A percentile compares a stretch with the other conserved stretches of the same genome.
Evolutionary conservation across 768 basidiomycete species (phyloP).

Genomic region (Lactarius pseudohatsudake): DNA sequence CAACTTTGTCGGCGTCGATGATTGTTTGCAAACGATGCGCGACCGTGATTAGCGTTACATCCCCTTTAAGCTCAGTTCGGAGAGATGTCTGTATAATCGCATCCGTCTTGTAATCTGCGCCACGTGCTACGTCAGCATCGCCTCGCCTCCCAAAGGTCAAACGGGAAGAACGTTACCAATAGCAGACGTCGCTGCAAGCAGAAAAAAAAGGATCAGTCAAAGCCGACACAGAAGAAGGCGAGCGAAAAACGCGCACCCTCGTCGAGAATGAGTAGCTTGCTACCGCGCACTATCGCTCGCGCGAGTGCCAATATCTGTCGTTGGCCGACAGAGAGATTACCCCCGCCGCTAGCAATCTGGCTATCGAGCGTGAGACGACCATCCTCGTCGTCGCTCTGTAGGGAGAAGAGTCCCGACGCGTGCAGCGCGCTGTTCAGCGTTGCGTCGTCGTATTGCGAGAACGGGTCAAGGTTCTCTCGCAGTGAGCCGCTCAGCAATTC

Average conservation of each 20-base stretch:
- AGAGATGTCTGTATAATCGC: constrained; percentile 56
- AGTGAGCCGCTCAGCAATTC: constrained; percentile 56
- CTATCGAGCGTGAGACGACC: constrained; percentile 46
- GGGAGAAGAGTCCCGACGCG: constrained; percentile 46
- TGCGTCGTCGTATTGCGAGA: constrained; percentile 53
- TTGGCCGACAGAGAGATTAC: constrained; percentile 56
- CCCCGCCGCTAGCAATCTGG: constrained; percentile 43
- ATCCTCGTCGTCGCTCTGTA: constrained; percentile 41
- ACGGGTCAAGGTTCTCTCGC: constrained; percentile 60
- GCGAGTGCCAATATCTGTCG: constrained; percentile 60
- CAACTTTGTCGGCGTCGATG: constrained; percentile 61
- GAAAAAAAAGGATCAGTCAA: neutral
- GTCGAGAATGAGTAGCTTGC: constrained; percentile 58
- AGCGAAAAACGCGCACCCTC: constrained; percentile 40
- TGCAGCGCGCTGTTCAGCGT: constrained; percentile 49
- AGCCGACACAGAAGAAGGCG: neutral
- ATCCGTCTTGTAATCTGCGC: constrained; percentile 56
- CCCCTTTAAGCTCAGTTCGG: constrained; percentile 43
- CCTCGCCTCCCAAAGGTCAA: no score
- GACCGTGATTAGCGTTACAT: constrained; percentile 54
- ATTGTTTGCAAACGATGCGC: constrained; percentile 61
- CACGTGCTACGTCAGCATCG: neutral
- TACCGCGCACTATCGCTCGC: constrained; percentile 54
- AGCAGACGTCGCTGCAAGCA: constrained; percentile 44
- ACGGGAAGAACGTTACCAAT: constrained; percentile 36